Base-by-base conservation (phyloP, 1,284 basidiomycete species). In the Cutaneotrichosporon mucoides region DNA sequence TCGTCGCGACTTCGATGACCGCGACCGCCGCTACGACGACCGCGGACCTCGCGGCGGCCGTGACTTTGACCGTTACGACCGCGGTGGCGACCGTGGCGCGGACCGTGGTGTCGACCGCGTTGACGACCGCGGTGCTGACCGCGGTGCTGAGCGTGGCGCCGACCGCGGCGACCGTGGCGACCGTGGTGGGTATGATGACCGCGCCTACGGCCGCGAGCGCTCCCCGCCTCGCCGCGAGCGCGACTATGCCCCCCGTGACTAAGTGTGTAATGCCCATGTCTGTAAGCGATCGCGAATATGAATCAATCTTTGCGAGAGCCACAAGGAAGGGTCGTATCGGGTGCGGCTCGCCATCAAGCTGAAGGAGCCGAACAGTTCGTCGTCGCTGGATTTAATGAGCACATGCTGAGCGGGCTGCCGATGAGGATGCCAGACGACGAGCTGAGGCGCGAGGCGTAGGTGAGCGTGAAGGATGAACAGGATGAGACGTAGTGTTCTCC, bases 1-100 rank as follows among this genome's bases (percentile, higher is more conserved):
- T 37, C 47, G 55, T n/a, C 36, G 65, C 51, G 68, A 69, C n/a
- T 47, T 62, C 34, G 66, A 64, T 34, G 63, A 63, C 49, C 61
- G 65, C 38, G 58, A 58, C 24, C 53, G 45, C 16, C 53, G 53
- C 45, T 11, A 55, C 45, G 8, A n/a, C 8, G 53, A 55, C 44
- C 56, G 48, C 13, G 24, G 16, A n/a, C 47, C 50, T 33, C 47
- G n/a, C n/a, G n/a, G n/a, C n/a, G n/a, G 55, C 24, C 36, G 65
- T 52, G 68, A 69, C n/a, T 47, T 60, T 34, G 66, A 64, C 35
- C 61, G 61, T 45, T 60, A 63, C 41, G 58, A 35, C 45, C 53
- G 53, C 43, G 33, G 34, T 33, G n/a, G 36, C 10, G 52, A 37
- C 15, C 47, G 34, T 10, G 43, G 33, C 37, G 37, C 44, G 16